Base-by-base conservation (phyloP, 768 basidiomycete species). In the Scleroderma citrinum region DNA sequence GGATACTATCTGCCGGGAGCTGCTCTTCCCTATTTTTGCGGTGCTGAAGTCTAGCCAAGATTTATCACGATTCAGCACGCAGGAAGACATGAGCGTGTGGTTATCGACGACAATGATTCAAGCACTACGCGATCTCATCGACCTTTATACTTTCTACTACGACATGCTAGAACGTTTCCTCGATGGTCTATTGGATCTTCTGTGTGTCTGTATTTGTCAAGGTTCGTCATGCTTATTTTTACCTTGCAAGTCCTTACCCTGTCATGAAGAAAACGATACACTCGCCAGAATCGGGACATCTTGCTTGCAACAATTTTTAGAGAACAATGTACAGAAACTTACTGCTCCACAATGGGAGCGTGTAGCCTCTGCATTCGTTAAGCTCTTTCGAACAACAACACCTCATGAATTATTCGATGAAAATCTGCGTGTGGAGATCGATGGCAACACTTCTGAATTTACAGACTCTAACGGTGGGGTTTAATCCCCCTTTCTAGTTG, bases 41-140 rank as follows among this genome's bases (percentile, higher is more conserved):
- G 91, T 98, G 41, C 75, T 99, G 35, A 92, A 91, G 59, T 94
- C 92, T 14, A 89, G 83, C 57, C 87, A 92, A 69, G 95, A 96
- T 63, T 66, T 95, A 32, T 87, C 92, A 12, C 80, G 95, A 17
- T 98, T 97, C 72, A 88, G 77, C 65, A 94, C 92, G 5, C 92
- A 96, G 60, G 96, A 98, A 62, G 96, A 98, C 58, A 95, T 98
- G 92, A 96, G 92, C 59, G 93, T 99, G 23, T 99, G 96, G 96
- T 69, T 99, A 40, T 97, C 93, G 21, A 96, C 96, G 13, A 99
- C 96, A 2, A 93, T 99, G 89, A 96, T 98, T 44, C 93, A 97
- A 63, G 96, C 96, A 1, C 77, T 99, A 40, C 83, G 96, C 39
- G 89, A 97, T 67, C 76, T 98, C 53, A 89, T 99, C 50, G 92